Base-by-base conservation (phyloP, 768 basidiomycete genomes). In the Chalciporus piperatus region DNA sequence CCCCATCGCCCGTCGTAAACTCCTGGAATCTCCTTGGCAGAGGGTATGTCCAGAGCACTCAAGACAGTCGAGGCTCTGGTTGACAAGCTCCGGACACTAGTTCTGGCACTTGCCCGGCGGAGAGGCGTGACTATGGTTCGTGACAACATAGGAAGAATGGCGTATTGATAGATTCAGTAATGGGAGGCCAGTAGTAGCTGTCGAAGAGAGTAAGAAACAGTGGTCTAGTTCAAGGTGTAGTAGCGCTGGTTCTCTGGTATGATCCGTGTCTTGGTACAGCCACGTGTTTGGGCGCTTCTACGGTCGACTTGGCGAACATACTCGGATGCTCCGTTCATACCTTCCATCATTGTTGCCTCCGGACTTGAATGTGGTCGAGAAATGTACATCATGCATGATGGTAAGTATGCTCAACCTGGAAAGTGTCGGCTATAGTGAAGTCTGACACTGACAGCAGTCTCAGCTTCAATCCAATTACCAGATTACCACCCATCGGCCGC, bases 1-100 rank as follows among this genome's bases (percentile, higher is more conserved):
- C 76, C 73, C 92, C 92, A 94, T 59, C 77, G 70, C 32, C 91
- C 91, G 62, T 93, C 86, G 61, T 89, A 94, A 16, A 93, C 87
- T 2, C 92, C 91, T 11, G 76, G 70, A 14, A 89, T 60, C 45
- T 86, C 84, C 12, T 73, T 72, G n/a, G 72, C 65, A 7, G 76
- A 59, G 9, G 74, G 74, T 50, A 92, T 81, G 58, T 82, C 84
- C 45, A 92, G 66, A 1, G 84, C 75, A 33, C 78, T 74, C 56
- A 94, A 76, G 48, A 93, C 72, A 41, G 70, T 69, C 7, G 90
- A 81, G 3, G 89, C 91, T 56, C 91, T 77, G 50, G 75, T 78
- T 7, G 90, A 93, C 64, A 90, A 66, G 35, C 68, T 60, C 56
- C 85, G 82, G 52, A 41, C 45, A 23, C 12, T 28, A 1, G 27